phyloP scores from a whole-genome alignment of 257 asterid species.

The Solanum corneliomulleri region DNA sequence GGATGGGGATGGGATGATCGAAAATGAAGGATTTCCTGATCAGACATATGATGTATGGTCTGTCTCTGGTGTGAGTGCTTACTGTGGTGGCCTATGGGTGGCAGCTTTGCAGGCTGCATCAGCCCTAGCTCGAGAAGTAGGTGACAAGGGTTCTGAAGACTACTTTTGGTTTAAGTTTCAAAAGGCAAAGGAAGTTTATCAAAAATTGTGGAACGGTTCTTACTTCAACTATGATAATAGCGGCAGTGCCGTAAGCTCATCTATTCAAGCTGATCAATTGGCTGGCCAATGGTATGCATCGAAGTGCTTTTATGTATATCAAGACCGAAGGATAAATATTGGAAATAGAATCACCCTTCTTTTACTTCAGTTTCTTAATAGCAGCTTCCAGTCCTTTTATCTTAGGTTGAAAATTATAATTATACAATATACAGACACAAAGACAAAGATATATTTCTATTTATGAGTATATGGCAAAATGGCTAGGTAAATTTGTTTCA shows the following conservation, averaged over 20 bases:
- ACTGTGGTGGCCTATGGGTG: constrained; percentile 98
- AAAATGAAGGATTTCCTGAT: constrained; percentile 88
- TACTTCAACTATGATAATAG: constrained; percentile 79
- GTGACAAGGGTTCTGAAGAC: constrained; percentile 69
- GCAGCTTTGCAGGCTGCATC: constrained; percentile 98
- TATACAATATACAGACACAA: not conserved
- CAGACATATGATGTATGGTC: constrained; percentile 98
- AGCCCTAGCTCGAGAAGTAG: constrained; percentile 72
- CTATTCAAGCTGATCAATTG: constrained; percentile 95
- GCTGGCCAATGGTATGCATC: constrained; percentile 82
- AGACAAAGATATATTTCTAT: not conserved
- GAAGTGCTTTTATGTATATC: not conserved
- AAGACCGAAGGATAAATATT: not conserved
- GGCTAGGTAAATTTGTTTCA: not conserved
- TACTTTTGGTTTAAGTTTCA: constrained; percentile 71
- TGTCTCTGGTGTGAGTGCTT: constrained; percentile 88
- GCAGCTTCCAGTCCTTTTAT: not conserved
- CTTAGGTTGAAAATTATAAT: not conserved
- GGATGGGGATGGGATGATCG: constrained; percentile 99
- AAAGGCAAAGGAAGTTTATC: constrained; percentile 76
- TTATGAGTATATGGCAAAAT: not conserved
- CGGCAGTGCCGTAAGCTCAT: constrained; percentile 55
- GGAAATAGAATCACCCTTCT: not conserved
- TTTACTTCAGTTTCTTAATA: not conserved
- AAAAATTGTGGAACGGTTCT: constrained; percentile 80